Evolutionary conservation across 495 filamentous ascomycete genomes (phyloP), one percentile per base, ranked within the genome.

Genomic region (Trichocladium antarcticum): DNA sequence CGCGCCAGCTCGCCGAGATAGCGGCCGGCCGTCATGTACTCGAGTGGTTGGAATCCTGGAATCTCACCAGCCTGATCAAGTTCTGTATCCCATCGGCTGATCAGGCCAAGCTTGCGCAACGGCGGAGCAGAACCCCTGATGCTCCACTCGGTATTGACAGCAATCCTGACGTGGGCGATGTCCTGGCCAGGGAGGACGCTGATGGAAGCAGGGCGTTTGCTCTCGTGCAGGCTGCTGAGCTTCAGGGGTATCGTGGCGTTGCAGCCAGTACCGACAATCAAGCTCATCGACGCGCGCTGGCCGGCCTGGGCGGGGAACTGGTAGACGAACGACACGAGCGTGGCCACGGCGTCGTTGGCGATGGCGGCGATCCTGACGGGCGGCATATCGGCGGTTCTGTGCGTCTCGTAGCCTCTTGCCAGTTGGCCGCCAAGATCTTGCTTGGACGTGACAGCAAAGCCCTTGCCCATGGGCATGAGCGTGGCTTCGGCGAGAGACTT

Each of bases 101-200:
- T 75, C 19, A 87, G 68, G 12, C 79, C 70, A 11, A 83, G 71
- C 32, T 80, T 76, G 17, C 70, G 66, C 8, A 93, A 67, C 2
- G 86, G 82, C 14, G 74, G 72, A 9, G 78, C 74, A 3, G 84
- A 77, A 7, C 87, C 87, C 3, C 77, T 80, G 50, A 93, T 89
- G 42, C 82, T 84, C 84, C 83, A 89, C 64, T 93, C 87, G 1
- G 87, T 93, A 65, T 93, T 92, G 36, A 92, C 75, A 1, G 88
- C 76, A 3, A 88, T 83, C 49, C 79, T 71, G 29, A 68, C 71
- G 34, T 78, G 68, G 3, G 74, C 74, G 9, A 55, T 63, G 61
- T 56, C 69, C 51, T 86, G 83, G 46, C 70, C 75, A 14, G 76
- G 75, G 42, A 80, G 71, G 7, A 88, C 68, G 48, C 76, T 76